phyloP scores from a whole-genome alignment of 179 eudicot genomes.

The Beta corolliflora region DNA sequence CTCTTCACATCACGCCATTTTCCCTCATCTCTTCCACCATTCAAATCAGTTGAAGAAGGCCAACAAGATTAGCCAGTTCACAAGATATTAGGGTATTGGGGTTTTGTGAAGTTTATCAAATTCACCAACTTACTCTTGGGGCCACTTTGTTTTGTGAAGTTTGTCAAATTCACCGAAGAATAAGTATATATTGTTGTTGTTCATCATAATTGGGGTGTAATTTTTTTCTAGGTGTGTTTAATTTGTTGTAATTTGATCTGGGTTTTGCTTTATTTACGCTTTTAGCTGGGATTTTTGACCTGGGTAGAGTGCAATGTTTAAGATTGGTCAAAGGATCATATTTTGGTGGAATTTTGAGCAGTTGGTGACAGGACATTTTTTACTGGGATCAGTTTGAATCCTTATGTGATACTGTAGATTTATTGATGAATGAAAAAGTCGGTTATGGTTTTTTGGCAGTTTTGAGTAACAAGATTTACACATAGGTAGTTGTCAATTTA shows the following conservation, averaged over 20 bases:
- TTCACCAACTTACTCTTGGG: too few relatives aligned
- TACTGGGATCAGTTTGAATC: constrained; percentile 21
- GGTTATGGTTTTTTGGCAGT: background rate
- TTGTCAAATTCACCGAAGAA: too few relatives aligned
- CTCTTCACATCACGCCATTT: too few relatives aligned
- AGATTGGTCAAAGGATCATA: too few relatives aligned
- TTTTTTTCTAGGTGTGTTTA: background rate
- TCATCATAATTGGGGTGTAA: constrained; percentile 5
- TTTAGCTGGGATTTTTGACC: background rate
- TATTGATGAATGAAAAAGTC: background rate
- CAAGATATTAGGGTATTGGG: too few relatives aligned
- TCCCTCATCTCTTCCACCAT: too few relatives aligned
- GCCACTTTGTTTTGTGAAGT: too few relatives aligned
- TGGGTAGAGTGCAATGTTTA: background rate
- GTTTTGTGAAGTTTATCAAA: too few relatives aligned
- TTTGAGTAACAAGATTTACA: background rate
- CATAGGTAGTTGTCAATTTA: background rate
- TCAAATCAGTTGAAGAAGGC: too few relatives aligned
- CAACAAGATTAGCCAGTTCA: too few relatives aligned
- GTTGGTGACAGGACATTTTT: background rate
- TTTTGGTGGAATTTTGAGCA: background rate
- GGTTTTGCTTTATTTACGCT: constrained; percentile 20
- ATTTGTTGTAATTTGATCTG: constrained; percentile 14
- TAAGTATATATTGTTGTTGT: background rate
- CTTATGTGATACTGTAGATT: background rate